phyloP scores from a whole-genome alignment of 768 basidiomycete genomes.

The Russula griseocarnosa region DNA sequence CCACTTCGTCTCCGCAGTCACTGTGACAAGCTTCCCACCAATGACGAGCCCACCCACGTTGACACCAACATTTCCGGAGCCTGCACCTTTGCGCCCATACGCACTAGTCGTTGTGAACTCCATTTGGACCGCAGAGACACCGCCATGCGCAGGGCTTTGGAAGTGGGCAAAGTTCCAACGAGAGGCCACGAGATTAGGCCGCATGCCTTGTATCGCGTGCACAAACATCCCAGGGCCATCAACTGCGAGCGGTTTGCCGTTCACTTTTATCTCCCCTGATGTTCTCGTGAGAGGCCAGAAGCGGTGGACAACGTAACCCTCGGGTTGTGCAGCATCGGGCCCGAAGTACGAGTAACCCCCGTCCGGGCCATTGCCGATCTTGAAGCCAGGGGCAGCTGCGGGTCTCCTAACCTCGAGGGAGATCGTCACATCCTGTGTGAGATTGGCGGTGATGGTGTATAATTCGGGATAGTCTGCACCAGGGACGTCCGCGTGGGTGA shows the following conservation, averaged over 20 bases:
- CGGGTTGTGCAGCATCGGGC: conserved; percentile 57
- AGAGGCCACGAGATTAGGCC: conserved; percentile 87
- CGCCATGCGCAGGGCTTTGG: conserved; percentile 66
- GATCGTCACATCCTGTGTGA: conserved; percentile 75
- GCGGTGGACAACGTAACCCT: conserved; percentile 84
- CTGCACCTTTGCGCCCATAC: conserved; percentile 74
- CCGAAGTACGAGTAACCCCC: conserved; percentile 93
- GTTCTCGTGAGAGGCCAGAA: conserved; percentile 77
- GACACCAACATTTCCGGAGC: conserved; percentile 78
- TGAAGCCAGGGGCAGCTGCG: conserved; percentile 75
- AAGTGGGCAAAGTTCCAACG: conserved; percentile 96
- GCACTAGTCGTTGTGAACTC: conserved; percentile 83
- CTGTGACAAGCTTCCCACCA: conserved; percentile 66
- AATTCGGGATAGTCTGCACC: conserved; percentile 63
- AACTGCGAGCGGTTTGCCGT: conserved; percentile 55
- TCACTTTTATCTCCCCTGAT: conserved; percentile 62
- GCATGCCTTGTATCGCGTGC: conserved; percentile 98
- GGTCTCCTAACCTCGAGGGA: conserved; percentile 70
- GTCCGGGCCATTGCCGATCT: conserved; percentile 80
- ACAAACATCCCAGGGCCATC: conserved; percentile 80
- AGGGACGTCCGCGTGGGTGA: conserved; percentile 59
- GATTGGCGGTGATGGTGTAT: conserved; percentile 76
- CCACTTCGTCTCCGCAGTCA: conserved; percentile 79
- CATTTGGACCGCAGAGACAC: conserved; percentile 89
- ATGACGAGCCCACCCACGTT: conserved; percentile 85